Base-by-base conservation (phyloP, 73 alveolate genomes). In the Uronychia binucleata region DNA sequence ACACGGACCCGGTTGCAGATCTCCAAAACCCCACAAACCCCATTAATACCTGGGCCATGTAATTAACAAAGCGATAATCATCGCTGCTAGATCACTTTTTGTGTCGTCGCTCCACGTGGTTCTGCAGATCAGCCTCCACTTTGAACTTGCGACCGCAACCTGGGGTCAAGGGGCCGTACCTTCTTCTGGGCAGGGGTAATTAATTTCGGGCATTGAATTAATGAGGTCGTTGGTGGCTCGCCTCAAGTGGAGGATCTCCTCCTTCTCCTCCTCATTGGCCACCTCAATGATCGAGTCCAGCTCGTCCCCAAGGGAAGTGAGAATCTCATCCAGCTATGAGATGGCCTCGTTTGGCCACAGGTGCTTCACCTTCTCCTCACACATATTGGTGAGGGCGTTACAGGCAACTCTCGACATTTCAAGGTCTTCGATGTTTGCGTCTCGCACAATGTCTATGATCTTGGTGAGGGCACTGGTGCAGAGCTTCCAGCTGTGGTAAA, bases 271-370 rank as follows among this genome's bases (percentile, higher is more conserved):
- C 33, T 88, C 94, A 58, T 77, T 88, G 0, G 94, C 94, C 33
- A 88, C 94, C 27, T 88, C 94, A 89, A 88, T 88, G 30, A 88
- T 88, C 26, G 88, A 77, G 84, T 88, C 94, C 8, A 88, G 88
- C 59, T 88, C 94, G 58, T 88, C 94, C 11, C 94, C 94, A 14
- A 88, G 77, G 74, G 74, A 79, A 0, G 91, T 57, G 1, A 88
- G 78, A 57, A 88, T 77, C 28, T 88, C 91, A 83, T 88, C 94
- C 11, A 86, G 74, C 46, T 81, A 34, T 31, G 57, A 59, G 31
- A 88, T 88, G 25, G 31, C 33, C 31, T 87, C 88, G n/a, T 76
- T 77, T n/a, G 26, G 30, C 94, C 94, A 88, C 1, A 58, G 19
- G 19, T 46, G 67, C 67, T 46, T 31, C 34, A 59, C 31, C 30